Base-by-base conservation (phyloP, 2,329 filamentous ascomycete genomes). In the Ceratocystis colombiana region DNA sequence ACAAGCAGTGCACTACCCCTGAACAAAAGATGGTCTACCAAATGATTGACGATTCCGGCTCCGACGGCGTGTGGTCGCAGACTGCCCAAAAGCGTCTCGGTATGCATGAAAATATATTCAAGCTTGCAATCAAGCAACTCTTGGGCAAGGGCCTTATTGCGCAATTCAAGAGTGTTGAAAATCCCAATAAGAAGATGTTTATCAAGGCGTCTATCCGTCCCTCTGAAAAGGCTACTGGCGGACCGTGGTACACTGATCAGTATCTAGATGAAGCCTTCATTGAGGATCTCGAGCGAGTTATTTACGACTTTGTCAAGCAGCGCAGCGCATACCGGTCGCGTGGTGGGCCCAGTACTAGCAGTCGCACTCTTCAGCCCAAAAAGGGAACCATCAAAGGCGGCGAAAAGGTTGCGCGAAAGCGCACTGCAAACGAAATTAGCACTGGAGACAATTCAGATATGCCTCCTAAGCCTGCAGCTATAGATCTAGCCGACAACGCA, bases 121-220 rank as follows among this genome's bases (percentile, higher is more conserved):
- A 88, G 71, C 88, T 88, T 71, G 86, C 86, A 33, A 81, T 97
- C 71, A 96, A 95, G 78, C 85, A 87, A 69, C 85, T 99, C 69
- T 89, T 95, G 75, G 78, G 81, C 48, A 92, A 90, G 74, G 85
- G 86, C 45, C 85, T 95, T 73, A 91, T 99, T 75, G 88, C 89
- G 72, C 85, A 87, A 67, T 91, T 97, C 77, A 94, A 93, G 77
- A 94, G 88, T 75, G 91, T 96, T 76, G 91, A 96, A 77, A 87
- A 89, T 73, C 90, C 90, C 33, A 89, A 87, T 70, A 88, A 94
- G 74, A 96, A 96, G 77, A 96, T 96, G 83, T 99, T 94, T 80
- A 96, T 99, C 82, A 87, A 96, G 72, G 85, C 87, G 65, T 87
- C 87, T 69, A 83, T 99, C 68, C 84, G 86, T 10, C 93, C 94